Evolutionary conservation across 331 rosid species (phyloP).

Genomic region (Spiraea crenata): DNA sequence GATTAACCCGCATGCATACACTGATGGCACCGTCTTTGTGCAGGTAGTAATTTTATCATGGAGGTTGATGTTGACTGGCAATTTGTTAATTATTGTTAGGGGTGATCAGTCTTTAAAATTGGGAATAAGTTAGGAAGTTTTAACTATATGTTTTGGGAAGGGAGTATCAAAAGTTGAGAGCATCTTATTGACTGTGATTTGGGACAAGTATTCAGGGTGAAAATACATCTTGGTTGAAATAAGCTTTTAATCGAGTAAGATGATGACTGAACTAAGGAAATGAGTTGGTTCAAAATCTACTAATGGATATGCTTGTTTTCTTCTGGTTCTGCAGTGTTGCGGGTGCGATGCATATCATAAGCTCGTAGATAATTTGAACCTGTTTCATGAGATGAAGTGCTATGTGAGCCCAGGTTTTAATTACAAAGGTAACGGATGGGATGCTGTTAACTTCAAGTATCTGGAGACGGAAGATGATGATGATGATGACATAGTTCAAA

Average conservation of each 20-base stretch:
- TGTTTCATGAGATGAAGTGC: slow-evolving; percentile 91
- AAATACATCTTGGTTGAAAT: not conserved
- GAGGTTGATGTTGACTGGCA: not conserved
- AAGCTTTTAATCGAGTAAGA: not conserved
- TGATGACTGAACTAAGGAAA: not conserved
- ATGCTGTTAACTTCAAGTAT: slow-evolving; percentile 56
- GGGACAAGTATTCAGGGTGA: not conserved
- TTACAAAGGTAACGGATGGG: slow-evolving; percentile 66
- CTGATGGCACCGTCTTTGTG: slow-evolving; percentile 97
- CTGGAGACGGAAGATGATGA: slow-evolving; percentile 50
- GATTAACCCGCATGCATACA: slow-evolving; percentile 93
- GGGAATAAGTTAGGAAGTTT: not conserved
- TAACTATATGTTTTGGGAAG: not conserved
- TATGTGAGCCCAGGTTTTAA: slow-evolving; percentile 74
- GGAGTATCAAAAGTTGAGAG: not conserved
- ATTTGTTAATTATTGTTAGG: not conserved
- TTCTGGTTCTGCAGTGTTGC: slow-evolving; percentile 58
- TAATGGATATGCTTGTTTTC: not conserved
- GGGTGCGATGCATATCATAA: slow-evolving; percentile 91
- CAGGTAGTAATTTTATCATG: slow-evolving; percentile 54
- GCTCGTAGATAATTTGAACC: slow-evolving; percentile 91
- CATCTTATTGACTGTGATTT: not conserved
- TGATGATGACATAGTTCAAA: slow-evolving; percentile 49
- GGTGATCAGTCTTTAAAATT: not conserved
- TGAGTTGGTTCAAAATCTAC: not conserved